Evolutionary conservation across 495 filamentous ascomycete species (phyloP), one percentile per base, ranked within the genome.

Genomic region (Neurospora sp.): DNA sequence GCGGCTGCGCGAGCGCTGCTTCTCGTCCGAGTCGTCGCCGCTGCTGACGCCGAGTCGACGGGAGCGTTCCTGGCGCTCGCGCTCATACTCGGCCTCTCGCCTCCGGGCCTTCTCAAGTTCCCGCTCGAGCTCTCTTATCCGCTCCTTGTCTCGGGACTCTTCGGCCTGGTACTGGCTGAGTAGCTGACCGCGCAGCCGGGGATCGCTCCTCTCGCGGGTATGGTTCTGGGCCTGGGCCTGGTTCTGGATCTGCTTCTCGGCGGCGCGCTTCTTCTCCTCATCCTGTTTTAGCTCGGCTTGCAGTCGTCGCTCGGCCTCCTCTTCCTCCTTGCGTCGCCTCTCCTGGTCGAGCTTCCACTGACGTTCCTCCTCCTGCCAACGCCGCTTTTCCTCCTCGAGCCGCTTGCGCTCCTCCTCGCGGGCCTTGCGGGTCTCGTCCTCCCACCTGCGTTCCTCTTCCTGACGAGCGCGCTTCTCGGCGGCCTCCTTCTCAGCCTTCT

Each of bases 81-180:
- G 85, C 80, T 97, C 88, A 76, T 98, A 99, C 78, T 93, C 86
- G 45, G 86, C 87, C 78, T 99, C 96, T 10, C 96, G 90, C 74
- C 95, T 90, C 74, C 94, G 91, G 3, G 96, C 96, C 74, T 89
- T 84, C 78, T 94, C 92, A 2, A 99, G 86, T 80, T 98, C 92
- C 38, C 89, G 86, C 80, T 98, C 96, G 10, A 98, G 86, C 77
- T 97, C 89, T 74, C 88, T 87, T 72, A 98, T 89, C 48, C 93
- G 89, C 4, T 82, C 80, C 10, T 72, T 68, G 9, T 74, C 77
- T 53, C 76, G 75, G 71, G 84, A 75, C 72, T 88, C 83, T 71
- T 89, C 88, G 22, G 89, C 89, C 81, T 93, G 92, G 78, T 96
- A 97, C 76, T 97, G 91, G 76, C 92, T 94, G 27, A 96, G 87